phyloP scores from a whole-genome alignment of 495 filamentous ascomycete species.

The Aspergillus leporis region DNA sequence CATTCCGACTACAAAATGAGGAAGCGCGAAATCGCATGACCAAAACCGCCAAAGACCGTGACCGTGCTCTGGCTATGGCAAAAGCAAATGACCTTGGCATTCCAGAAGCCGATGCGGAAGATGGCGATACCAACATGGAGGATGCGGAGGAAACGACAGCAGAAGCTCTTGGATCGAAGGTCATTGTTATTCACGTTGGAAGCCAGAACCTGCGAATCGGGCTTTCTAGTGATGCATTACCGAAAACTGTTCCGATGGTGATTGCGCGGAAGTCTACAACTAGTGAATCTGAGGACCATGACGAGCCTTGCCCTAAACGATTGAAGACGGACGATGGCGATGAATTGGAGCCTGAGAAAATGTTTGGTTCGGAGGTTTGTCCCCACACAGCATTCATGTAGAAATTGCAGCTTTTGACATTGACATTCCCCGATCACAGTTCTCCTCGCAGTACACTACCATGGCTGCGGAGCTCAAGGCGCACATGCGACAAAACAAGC shows the following conservation, averaged over 20 bases:
- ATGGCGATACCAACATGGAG: slow-evolving; percentile 64
- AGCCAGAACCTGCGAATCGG: slow-evolving; percentile 95
- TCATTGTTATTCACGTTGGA: slow-evolving; percentile 96
- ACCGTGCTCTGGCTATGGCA: slow-evolving; percentile 76
- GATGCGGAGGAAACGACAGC: slow-evolving; percentile 59
- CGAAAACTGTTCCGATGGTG: slow-evolving; percentile 90
- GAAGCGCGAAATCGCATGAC: slow-evolving; percentile 76
- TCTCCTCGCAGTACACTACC: slow-evolving; percentile 71
- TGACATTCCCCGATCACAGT: slow-evolving; percentile 40
- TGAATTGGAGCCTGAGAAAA: slow-evolving; percentile 66
- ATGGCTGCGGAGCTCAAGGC: slow-evolving; percentile 85
- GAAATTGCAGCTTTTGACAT: background rate
- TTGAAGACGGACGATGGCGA: slow-evolving; percentile 67
- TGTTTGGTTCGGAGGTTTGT: slow-evolving; percentile 81
- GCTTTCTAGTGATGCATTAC: slow-evolving; percentile 88
- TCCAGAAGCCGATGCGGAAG: slow-evolving; percentile 49
- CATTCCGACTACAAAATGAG: slow-evolving; percentile 81
- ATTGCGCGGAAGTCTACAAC: slow-evolving; percentile 74
- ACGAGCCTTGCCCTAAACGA: slow-evolving; percentile 87
- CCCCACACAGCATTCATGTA: background rate
- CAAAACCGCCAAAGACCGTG: slow-evolving; percentile 79
- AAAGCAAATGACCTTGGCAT: slow-evolving; percentile 46
- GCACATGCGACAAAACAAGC: slow-evolving; percentile 89
- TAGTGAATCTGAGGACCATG: slow-evolving; percentile 79
- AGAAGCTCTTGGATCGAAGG: slow-evolving; percentile 76